These are phyloP conservation scores for Hypoxylon sp. DNA, from an alignment of 2,329 filamentous ascomycete species.

Conservation along the genomic window DNA sequence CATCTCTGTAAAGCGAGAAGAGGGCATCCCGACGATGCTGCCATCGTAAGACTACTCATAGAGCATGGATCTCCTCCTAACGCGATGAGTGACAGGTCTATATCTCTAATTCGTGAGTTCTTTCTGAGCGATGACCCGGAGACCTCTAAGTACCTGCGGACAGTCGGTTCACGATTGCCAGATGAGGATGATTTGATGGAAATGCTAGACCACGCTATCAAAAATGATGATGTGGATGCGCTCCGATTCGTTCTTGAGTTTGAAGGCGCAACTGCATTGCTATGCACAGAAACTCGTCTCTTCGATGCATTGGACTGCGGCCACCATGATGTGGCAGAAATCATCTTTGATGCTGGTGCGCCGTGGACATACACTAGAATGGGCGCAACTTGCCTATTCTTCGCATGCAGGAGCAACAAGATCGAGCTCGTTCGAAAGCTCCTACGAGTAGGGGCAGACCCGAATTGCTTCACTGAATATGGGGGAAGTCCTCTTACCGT, in stretches of 20 bases:
- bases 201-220: constrained; percentile 2
- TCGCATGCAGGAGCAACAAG: neutral
- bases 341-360: constrained; percentile 17
- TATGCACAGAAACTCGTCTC: neutral
- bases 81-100: neutral
- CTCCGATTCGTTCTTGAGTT: constrained; percentile 15
- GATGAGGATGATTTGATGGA: neutral
- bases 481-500: neutral
- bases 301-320: constrained; percentile 4
- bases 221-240: neutral
- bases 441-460: constrained; percentile 8
- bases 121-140: constrained; percentile 5
- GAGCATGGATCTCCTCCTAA: constrained; percentile 1
- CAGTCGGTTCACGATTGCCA: constrained; percentile 1
- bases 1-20: neutral
- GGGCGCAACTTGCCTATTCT: constrained; percentile 8
- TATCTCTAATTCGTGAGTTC: neutral
- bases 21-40: neutral
- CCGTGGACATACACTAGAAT: neutral
- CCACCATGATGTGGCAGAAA: neutral
- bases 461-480: constrained; percentile 1
- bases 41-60: constrained; percentile 11
- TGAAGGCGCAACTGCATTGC: neutral
- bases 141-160: neutral
- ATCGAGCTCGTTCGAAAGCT: neutral